Evolutionary conservation across 106 monocot species (phyloP).

Genomic region (Xerophyta viscosa): DNA sequence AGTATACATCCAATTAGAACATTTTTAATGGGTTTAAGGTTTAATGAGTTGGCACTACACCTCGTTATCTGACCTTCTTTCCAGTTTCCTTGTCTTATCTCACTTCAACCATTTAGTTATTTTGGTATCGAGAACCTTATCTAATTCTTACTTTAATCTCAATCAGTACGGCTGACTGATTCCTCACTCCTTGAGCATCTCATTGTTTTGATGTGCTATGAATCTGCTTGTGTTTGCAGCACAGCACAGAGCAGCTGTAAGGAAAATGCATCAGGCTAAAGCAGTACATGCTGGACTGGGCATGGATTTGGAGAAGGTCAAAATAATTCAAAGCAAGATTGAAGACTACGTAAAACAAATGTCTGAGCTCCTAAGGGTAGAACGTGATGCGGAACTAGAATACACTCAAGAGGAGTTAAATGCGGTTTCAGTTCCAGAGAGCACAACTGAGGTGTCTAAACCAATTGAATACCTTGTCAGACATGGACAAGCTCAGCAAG

Average conservation of each 20-base stretch:
- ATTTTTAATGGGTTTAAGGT: no score
- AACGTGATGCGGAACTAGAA: slow-evolving; percentile 93
- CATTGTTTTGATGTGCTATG: background rate
- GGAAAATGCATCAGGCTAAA: slow-evolving; percentile 42
- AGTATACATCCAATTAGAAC: no score
- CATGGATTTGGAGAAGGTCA: slow-evolving; percentile 56
- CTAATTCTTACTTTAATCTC: no score
- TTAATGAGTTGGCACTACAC: no score
- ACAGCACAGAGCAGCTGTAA: slow-evolving; percentile 66
- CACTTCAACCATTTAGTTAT: no score
- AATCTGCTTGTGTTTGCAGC: slow-evolving; percentile 29
- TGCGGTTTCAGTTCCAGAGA: slow-evolving; percentile 63
- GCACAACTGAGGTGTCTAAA: slow-evolving; percentile 38
- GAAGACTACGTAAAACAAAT: slow-evolving; percentile 71
- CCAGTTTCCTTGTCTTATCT: no score
- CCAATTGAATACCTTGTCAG: slow-evolving; percentile 91
- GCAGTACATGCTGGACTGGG: slow-evolving; percentile 49
- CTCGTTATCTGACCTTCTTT: no score
- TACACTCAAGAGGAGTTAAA: slow-evolving; percentile 89
- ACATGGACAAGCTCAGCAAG: slow-evolving; percentile 85
- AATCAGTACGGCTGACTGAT: no score
- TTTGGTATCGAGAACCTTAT: no score
- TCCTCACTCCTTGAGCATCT: no score
- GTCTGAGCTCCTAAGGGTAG: slow-evolving; percentile 89
- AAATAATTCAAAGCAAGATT: slow-evolving; percentile 53